Conservation (phyloP, 305 asterid species). For the Fraxinus platypoda region DNA sequence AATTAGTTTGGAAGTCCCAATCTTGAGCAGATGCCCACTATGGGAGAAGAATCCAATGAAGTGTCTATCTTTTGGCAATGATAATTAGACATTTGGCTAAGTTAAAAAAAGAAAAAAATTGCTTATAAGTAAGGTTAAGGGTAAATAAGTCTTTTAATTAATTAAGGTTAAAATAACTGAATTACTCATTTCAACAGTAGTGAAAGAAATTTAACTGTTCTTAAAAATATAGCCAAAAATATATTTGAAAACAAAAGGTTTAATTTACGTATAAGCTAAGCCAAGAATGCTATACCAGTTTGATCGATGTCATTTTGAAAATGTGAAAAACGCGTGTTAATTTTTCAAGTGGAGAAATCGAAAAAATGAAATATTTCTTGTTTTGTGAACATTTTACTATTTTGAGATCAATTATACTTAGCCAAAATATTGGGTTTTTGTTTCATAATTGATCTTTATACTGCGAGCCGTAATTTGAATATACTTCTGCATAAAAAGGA, state of each 20-base stretch:
- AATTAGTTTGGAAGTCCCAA: background rate
- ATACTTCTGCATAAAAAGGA: background rate
- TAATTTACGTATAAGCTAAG: background rate
- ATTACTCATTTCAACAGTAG: background rate
- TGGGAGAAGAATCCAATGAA: background rate
- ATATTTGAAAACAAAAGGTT: background rate
- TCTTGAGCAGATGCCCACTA: background rate
- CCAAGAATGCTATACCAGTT: background rate
- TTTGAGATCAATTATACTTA: background rate
- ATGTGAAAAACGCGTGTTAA: background rate
- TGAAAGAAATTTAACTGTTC: background rate
- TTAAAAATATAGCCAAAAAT: background rate
- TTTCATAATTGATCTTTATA: no score
- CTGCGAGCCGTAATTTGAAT: background rate
- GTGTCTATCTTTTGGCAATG: background rate
- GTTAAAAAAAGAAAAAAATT: background rate
- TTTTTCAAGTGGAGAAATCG: background rate
- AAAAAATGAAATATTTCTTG: background rate
- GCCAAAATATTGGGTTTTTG: no score
- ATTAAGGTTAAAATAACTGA: background rate
- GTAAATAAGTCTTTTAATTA: background rate
- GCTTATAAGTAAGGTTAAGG: background rate
- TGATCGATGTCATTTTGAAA: background rate
- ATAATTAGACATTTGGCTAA: background rate
- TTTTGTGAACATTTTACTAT: background rate